Evolutionary conservation across 2,329 filamentous ascomycete genomes (phyloP), one percentile per base, ranked within the genome.

Genomic region (Fusarium sp.): DNA sequence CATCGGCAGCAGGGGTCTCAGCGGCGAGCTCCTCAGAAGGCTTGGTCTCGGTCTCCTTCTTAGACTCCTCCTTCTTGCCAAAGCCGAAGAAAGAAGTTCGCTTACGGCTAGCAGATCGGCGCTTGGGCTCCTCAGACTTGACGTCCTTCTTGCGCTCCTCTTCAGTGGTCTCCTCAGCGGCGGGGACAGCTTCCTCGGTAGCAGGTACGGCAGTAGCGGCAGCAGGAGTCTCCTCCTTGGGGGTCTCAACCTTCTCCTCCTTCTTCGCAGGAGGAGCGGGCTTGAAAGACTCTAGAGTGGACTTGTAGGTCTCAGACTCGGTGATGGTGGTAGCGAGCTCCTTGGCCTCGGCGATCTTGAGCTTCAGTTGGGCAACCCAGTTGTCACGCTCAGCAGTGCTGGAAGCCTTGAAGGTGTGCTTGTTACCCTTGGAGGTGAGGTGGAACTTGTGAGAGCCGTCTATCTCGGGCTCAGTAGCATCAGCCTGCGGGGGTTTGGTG

Each of bases 321-420:
- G 86, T 85, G 70, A 97, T 85, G 52, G 84, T 84, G 65, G 90
- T 82, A 72, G 88, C 89, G 55, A 91, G 81, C 70, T 89, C 89
- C 84, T 95, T 96, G 72, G 92, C 93, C 80, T 96, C 92, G 47
- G 88, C 84, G 49, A 91, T 85, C 83, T 93, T 92, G 72, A 85
- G 80, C 85, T 95, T 93, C 69, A 97, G 77, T 72, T 93, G 90
- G 62, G 87, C 80, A 71, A 96, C 86, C 95, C 95, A 98, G 84
- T 90, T 92, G 78, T 97, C 92, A 74, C 94, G 93, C 80, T 97
- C 93, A 57, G 86, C 81, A 44, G 85, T 71, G 71, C 74, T 88
- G 71, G 81, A 72, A 54, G 94, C 92, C 86, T 97, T 94, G 84
- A 99, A 97, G 59, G 85, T 85, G 85, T 97, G 93, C 87, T 97